These are phyloP conservation scores for Mycena polygramma DNA, from an alignment of 768 basidiomycete species.

Conservation along the genomic window DNA sequence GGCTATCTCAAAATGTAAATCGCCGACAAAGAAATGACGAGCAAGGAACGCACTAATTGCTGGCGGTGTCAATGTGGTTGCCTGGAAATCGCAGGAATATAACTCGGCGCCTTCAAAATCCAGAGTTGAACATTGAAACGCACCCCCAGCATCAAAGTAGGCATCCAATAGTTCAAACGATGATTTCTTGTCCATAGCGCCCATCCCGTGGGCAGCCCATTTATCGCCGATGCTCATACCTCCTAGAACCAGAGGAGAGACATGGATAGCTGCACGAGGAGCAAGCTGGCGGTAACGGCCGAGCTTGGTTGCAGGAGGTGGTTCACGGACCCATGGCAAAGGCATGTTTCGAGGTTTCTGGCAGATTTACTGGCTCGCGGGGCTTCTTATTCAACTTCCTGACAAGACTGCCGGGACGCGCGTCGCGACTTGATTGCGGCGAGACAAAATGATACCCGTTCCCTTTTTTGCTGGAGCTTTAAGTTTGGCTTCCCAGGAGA, in stretches of 20 bases:
- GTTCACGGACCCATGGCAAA: neutral
- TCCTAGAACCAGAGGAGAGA: constrained; percentile 59
- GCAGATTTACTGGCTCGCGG: too few relatives aligned
- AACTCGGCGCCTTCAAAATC: too few relatives aligned
- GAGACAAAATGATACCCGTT: too few relatives aligned
- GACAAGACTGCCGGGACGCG: too few relatives aligned
- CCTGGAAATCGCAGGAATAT: neutral
- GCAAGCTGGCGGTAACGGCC: constrained; percentile 46
- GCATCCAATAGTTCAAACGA: neutral
- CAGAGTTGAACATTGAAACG: neutral
- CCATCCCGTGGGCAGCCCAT: constrained; percentile 41
- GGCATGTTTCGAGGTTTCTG: too few relatives aligned
- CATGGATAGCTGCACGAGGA: constrained; percentile 51
- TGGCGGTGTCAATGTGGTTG: constrained; percentile 8
- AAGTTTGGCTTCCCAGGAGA: too few relatives aligned
- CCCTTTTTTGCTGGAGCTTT: too few relatives aligned
- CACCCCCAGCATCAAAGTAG: constrained; percentile 4
- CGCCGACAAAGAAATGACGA: neutral
- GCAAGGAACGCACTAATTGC: neutral
- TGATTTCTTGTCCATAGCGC: constrained; percentile 4
- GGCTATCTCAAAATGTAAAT: neutral
- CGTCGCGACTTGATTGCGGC: too few relatives aligned
- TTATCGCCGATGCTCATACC: constrained; percentile 59
- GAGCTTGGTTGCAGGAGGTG: constrained; percentile 35
- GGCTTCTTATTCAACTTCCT: too few relatives aligned